Percentiles rank a stretch among this genome's conserved stretches.
These are phyloP conservation scores for Boechera stricta DNA, from an alignment of 345 rosid species.

Conservation along the genomic window DNA sequence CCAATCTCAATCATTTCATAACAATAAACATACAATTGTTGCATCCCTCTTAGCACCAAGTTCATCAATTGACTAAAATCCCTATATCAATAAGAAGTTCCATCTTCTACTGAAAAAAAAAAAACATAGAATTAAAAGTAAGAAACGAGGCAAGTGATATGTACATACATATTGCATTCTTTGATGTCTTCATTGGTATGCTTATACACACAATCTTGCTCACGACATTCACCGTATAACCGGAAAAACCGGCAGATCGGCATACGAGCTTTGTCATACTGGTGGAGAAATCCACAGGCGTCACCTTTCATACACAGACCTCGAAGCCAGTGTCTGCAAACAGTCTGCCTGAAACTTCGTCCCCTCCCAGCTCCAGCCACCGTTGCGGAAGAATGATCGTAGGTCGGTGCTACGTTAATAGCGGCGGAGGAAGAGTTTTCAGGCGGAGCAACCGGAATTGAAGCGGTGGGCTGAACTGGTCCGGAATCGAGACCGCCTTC, in stretches of 20 bases:
- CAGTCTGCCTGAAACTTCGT: slow-evolving; percentile 96
- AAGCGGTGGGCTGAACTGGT: slow-evolving; percentile 56
- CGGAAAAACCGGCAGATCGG: slow-evolving; percentile 94
- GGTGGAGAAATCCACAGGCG: slow-evolving; percentile 97
- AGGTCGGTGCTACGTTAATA: slow-evolving; percentile 30
- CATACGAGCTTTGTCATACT: slow-evolving; percentile 97
- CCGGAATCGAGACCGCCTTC: slow-evolving; percentile 94
- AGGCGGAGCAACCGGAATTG: slow-evolving; percentile 60
- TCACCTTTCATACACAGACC: slow-evolving; percentile 99
- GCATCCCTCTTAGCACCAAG: background rate
- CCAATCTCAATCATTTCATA: background rate
- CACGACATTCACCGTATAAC: slow-evolving; percentile 92
- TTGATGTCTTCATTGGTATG: slow-evolving; percentile 97
- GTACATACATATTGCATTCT: slow-evolving; percentile 93
- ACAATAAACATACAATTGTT: background rate
- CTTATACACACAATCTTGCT: slow-evolving; percentile 97
- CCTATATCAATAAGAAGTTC: background rate
- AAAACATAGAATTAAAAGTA: background rate
- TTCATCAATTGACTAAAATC: background rate
- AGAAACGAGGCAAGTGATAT: background rate
- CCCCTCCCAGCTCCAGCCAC: slow-evolving; percentile 57
- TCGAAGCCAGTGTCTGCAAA: slow-evolving; percentile 98
- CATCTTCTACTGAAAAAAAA: background rate
- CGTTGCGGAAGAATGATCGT: slow-evolving; percentile 32
- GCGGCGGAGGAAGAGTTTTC: slow-evolving; percentile 54